Base-by-base conservation (phyloP, 257 asterid species). In the Craterostigma plantagineum region DNA sequence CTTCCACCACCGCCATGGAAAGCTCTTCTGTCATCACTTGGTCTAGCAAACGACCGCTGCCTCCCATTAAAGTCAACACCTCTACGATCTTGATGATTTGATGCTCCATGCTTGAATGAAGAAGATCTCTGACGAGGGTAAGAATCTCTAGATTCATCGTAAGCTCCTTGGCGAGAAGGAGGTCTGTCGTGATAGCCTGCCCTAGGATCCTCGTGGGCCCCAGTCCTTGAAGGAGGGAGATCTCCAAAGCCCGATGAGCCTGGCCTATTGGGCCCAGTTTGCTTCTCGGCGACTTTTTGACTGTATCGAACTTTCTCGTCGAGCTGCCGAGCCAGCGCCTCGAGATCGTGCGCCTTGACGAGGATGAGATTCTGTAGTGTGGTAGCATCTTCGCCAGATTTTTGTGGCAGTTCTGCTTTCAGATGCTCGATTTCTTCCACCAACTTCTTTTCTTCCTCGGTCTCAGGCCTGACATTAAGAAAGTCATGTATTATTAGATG, bases 371-470 rank as follows among this genome's bases (percentile, higher is more conserved):
- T 79, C 34, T 57, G 63, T 45, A 60, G 18, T 35, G 57, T 23
- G 12, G 64, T 47, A 48, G 66, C 55, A 11, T 73, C 79, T 34
- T 76, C 78, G 18, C 58, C 69, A 0, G 91, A 50, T 23, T 23
- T 23, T 23, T 23, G 30, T 23, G 30, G 30, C 45, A 70, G 35
- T 55, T 75, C 85, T 53, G 60, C 68, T 48, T 67, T 75, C 71
- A 84, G 64, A 11, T 42, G 65, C 44, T 77, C 79, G 17, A 90
- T 69, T 56, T 83, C 92, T 64, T 72, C 87, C 57, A 69, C 79
- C 75, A 90, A 47, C 18, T 42, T 77, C 79, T 69, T 90, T 63
- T 90, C 96, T 58, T 80, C 96, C 63, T 90, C 92, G 2, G 82
- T 76, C 52, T 80, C 80, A 4, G 73, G 60, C 84, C 99, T 90